A percentile compares a stretch with the other conserved stretches of the same genome.
phyloP scores from a whole-genome alignment of 768 basidiomycete species.

The Xerocomellus intermedius region DNA sequence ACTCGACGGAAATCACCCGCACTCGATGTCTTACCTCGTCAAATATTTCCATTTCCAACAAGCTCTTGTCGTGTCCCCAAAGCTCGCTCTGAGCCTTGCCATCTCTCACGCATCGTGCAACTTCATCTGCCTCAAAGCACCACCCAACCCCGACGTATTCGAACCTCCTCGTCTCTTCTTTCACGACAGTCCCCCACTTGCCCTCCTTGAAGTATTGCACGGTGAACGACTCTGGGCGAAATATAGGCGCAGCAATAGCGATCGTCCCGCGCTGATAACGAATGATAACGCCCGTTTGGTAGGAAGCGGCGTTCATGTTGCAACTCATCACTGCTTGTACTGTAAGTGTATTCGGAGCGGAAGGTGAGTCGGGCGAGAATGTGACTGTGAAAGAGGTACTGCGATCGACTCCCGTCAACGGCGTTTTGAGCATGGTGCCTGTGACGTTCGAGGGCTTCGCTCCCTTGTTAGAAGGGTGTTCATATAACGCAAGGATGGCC shows the following conservation, averaged over 20 bases:
- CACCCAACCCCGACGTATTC: slow-evolving; percentile 68
- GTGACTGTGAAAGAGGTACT: slow-evolving; percentile 73
- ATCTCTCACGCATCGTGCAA: slow-evolving; percentile 71
- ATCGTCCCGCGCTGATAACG: slow-evolving; percentile 77
- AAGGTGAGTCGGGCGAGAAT: slow-evolving; percentile 50
- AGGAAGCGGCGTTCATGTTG: slow-evolving; percentile 54
- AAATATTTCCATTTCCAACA: slow-evolving; percentile 80
- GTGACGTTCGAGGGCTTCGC: slow-evolving; percentile 55
- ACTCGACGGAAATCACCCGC: slow-evolving; percentile 1
- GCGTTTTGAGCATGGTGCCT: slow-evolving; percentile 76
- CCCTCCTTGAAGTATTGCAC: slow-evolving; percentile 59
- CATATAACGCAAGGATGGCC: slow-evolving; percentile 78
- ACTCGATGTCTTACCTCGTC: slow-evolving; percentile 58
- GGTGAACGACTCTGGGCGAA: slow-evolving; percentile 61
- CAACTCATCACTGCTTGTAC: slow-evolving; percentile 75
- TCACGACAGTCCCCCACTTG: slow-evolving; percentile 38
- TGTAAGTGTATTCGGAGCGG: slow-evolving; percentile 39
- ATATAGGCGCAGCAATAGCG: slow-evolving; percentile 61
- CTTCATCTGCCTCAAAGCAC: slow-evolving; percentile 89
- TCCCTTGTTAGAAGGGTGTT: slow-evolving; percentile 70
- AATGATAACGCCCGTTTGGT: slow-evolving; percentile 57
- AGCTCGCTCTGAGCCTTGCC: slow-evolving; percentile 70
- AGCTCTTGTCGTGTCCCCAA: slow-evolving; percentile 79
- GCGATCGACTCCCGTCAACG: slow-evolving; percentile 74
- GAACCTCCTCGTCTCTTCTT: slow-evolving; percentile 59